Percentiles rank a stretch among this genome's conserved stretches.
Evolutionary conservation across 768 basidiomycete genomes (phyloP).

Genomic region (Lentinula sp.): DNA sequence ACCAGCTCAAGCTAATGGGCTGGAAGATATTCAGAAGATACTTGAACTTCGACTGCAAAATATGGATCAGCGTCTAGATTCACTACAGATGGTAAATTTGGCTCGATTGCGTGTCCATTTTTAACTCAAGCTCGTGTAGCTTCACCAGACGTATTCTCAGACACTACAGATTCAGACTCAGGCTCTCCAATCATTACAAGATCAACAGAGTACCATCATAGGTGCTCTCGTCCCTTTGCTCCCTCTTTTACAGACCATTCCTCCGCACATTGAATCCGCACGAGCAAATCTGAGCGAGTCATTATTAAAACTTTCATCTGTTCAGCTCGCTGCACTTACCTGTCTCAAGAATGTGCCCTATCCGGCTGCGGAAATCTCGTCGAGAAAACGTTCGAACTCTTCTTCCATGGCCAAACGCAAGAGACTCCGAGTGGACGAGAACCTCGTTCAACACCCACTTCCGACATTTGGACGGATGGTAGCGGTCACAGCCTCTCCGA

Average conservation of each 20-base stretch:
- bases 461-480: neutral
- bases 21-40: slow-evolving; percentile 36
- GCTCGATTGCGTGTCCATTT: neutral
- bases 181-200: slow-evolving; percentile 53
- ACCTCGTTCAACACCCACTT: neutral
- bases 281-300: slow-evolving; percentile 27
- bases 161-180: slow-evolving; percentile 48
- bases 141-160: slow-evolving; percentile 23
- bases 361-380: no score
- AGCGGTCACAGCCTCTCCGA: neutral
- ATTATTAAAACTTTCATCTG: slow-evolving; percentile 7
- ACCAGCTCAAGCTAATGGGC: slow-evolving; percentile 41
- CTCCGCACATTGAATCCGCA: slow-evolving; percentile 47
- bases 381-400: neutral
- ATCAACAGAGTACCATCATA: slow-evolving; percentile 54
- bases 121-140: slow-evolving; percentile 7
- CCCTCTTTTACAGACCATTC: slow-evolving; percentile 54
- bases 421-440: neutral
- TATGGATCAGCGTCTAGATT: slow-evolving; percentile 46
- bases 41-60: slow-evolving; percentile 36
- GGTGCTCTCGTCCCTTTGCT: slow-evolving; percentile 51
- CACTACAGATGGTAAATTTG: slow-evolving; percentile 49
- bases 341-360: neutral
- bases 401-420: neutral
- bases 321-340: neutral